phyloP scores from a whole-genome alignment of 2,329 filamentous ascomycete species.

The Sporothrix humicola region DNA sequence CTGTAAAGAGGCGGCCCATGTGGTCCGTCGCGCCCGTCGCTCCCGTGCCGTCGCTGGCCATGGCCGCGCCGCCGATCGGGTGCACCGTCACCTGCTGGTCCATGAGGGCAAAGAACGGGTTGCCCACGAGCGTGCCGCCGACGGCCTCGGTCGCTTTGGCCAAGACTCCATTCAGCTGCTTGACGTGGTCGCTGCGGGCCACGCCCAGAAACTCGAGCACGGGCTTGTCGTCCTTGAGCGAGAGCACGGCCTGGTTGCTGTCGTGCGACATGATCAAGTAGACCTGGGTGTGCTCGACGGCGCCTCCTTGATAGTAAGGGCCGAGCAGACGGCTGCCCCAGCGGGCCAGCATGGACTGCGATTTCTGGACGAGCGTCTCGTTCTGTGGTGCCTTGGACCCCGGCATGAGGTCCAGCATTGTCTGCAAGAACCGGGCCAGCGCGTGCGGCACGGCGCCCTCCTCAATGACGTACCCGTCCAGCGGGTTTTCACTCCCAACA shows the following conservation, averaged over 20 bases:
- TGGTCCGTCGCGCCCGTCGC: constrained; percentile 65
- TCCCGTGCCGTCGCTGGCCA: constrained; percentile 64
- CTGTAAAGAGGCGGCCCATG: constrained; percentile 63
- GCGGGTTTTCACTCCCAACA: constrained; percentile 51
- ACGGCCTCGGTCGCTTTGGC: constrained; percentile 61
- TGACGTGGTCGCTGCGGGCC: constrained; percentile 60
- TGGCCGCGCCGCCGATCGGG: constrained; percentile 67
- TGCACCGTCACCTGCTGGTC: constrained; percentile 68
- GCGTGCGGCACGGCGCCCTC: constrained; percentile 67
- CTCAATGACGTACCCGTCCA: constrained; percentile 68
- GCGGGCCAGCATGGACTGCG: constrained; percentile 55
- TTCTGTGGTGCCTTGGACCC: constrained; percentile 51
- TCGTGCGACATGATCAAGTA: constrained; percentile 73
- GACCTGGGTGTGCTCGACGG: constrained; percentile 64
- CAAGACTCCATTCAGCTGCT: constrained; percentile 58
- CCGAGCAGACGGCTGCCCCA: constrained; percentile 62
- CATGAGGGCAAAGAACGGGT: constrained; percentile 62
- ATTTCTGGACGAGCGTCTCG: constrained; percentile 48
- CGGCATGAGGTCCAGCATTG: constrained; percentile 61
- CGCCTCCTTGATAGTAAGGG: constrained; percentile 61
- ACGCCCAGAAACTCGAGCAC: constrained; percentile 65
- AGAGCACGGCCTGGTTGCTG: constrained; percentile 65
- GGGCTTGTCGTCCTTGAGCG: constrained; percentile 64
- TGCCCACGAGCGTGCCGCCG: constrained; percentile 65
- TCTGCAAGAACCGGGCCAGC: constrained; percentile 61